Percentiles rank a stretch among this genome's conserved stretches.
These are phyloP conservation scores for Nyssa sinensis DNA, from an alignment of 148 eudicot species.

Conservation along the genomic window DNA sequence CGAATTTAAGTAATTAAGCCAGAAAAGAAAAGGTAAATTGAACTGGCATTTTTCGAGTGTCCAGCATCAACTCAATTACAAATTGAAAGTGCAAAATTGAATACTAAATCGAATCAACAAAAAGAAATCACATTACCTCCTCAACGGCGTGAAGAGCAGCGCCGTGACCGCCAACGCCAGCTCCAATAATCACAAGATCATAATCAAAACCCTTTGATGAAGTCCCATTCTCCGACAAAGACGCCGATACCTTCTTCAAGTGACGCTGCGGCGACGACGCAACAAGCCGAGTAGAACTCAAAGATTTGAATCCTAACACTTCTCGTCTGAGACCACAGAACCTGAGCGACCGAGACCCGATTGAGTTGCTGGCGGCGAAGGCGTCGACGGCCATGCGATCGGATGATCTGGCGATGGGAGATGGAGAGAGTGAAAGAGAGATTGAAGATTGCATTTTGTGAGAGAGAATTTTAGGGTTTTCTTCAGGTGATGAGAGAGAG, in stretches of 20 bases:
- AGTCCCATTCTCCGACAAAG: conserved; percentile 35
- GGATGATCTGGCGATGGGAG: conserved; percentile 25
- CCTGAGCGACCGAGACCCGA: conserved; percentile 24
- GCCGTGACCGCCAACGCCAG: conserved; percentile 61
- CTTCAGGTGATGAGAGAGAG: neutral
- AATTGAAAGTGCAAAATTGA: too few species aligned
- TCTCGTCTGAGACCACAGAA: conserved; percentile 49
- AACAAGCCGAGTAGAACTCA: neutral
- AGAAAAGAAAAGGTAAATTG: too few species aligned
- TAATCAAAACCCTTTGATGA: conserved; percentile 38
- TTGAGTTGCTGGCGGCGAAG: conserved; percentile 4
- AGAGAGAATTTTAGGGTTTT: neutral
- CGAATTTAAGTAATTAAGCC: too few species aligned
- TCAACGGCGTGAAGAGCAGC: conserved; percentile 64
- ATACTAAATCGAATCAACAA: neutral
- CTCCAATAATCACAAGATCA: conserved; percentile 51
- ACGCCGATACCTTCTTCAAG: conserved; percentile 23
- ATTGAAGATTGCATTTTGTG: conserved; percentile 42
- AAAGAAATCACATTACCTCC: conserved; percentile 25
- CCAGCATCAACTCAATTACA: neutral
- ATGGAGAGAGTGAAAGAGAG: conserved; percentile 26
- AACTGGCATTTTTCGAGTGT: too few species aligned
- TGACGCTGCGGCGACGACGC: conserved; percentile 8
- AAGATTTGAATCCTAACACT: conserved; percentile 28
- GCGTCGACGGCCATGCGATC: neutral